Percentiles rank a stretch among this genome's conserved stretches.
phyloP scores from a whole-genome alignment of 345 rosid species.

The Zanthoxylum bungeanum region DNA sequence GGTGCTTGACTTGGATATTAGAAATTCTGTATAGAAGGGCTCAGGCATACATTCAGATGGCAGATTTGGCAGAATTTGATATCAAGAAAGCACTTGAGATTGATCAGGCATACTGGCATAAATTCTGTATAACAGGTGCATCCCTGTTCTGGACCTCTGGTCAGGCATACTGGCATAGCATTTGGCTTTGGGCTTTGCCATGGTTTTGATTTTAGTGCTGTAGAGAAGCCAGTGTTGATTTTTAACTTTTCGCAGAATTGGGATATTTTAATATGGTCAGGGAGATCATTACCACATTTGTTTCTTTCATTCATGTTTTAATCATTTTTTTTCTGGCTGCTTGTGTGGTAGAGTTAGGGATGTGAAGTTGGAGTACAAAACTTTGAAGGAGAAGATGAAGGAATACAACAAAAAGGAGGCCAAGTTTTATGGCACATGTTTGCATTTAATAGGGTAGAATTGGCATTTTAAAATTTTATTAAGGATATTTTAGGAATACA shows the following conservation, averaged over 20 bases:
- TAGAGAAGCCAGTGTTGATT: neutral
- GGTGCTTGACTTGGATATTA: slow-evolving; percentile 66
- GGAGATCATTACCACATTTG: neutral
- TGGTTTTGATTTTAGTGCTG: too few species aligned
- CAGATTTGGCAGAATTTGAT: slow-evolving; percentile 78
- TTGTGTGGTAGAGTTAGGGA: slow-evolving; percentile 51
- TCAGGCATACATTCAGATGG: slow-evolving; percentile 64
- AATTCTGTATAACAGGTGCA: slow-evolving; percentile 69
- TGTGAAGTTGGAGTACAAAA: slow-evolving; percentile 71
- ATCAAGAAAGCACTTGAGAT: slow-evolving; percentile 83
- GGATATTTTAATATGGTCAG: too few species aligned
- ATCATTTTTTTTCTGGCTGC: neutral
- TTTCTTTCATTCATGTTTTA: too few species aligned
- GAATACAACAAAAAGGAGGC: slow-evolving; percentile 90
- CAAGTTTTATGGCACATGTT: slow-evolving; percentile 77
- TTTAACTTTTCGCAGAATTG: neutral
- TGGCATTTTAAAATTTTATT: too few species aligned
- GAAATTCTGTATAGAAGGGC: slow-evolving; percentile 70
- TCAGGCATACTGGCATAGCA: too few species aligned
- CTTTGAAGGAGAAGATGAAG: slow-evolving; percentile 72
- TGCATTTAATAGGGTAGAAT: too few species aligned
- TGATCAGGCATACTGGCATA: too few species aligned
- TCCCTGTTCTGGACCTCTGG: neutral
- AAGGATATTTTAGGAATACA: too few species aligned
- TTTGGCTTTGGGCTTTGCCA: neutral